Base-by-base conservation (phyloP, 805 yeast genomes). In the Starmerella asiatica region DNA sequence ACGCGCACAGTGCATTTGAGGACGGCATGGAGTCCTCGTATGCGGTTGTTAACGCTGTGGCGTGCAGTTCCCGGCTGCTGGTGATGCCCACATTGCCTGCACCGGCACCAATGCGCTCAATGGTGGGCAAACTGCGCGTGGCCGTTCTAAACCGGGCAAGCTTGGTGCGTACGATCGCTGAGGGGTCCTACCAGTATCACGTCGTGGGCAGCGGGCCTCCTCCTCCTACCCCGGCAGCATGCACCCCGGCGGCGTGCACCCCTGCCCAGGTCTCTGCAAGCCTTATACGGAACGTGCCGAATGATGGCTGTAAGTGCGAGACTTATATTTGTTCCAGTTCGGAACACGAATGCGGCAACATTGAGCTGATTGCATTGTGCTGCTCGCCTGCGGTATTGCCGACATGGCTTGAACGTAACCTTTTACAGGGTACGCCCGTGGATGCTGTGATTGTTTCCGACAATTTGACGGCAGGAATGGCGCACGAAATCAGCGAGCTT, bases 401-500 rank as follows among this genome's bases (percentile, higher is more conserved):
- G 19, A n/a, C n/a, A 16, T 44, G 44, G 44, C 39, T 44, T 12
- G 47, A 44, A 18, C n/a, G 31, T 7, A 38, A 38, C 15, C 27
- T 38, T 21, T 30, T 28, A 20, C 23, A 15, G n/a, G 38, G 30
- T 2, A 20, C 34, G 11, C 39, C 39, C 14, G 30, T 44, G 6
- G 39, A 44, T 21, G 40, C 36, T 8, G 40, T 44, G 16, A 8
- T 40, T 21, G 34, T 15, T n/a, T 21, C 34, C 14, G 24, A 15
- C 17, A 20, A 19, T 28, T 21, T 31, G n/a, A 21, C 32, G 14
- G 29, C 35, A 17, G 42, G 36, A 14, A 43, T 37, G 29, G 31
- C 39, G 37, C 28, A 12, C n/a, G 23, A 37, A 27, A 32, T 38
- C 21, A 41, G 39, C 35, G 26, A 27, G 24, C 32, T 37, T 12